These are phyloP conservation scores for Rhizopogon sp. DNA, from an alignment of 768 basidiomycete genomes.

Conservation along the genomic window DNA sequence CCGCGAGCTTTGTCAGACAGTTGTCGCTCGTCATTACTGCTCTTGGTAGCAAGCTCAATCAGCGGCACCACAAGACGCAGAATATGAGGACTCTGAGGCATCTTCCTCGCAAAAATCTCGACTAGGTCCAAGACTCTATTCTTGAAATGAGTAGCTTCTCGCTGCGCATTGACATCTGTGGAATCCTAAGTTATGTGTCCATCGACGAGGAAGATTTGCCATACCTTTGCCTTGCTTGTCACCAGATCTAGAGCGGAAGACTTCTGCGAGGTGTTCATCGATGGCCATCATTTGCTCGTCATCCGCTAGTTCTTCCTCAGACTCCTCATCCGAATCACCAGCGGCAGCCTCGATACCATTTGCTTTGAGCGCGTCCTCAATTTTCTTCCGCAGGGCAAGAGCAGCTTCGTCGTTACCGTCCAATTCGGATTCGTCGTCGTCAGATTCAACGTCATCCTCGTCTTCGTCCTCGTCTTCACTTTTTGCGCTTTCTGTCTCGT, in stretches of 20 bases:
- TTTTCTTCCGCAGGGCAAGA: conserved; percentile 59
- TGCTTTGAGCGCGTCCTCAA: conserved; percentile 55
- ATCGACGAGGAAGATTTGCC: not conserved
- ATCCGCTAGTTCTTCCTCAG: conserved; percentile 76
- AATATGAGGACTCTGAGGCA: conserved; percentile 66
- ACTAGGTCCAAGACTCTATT: conserved; percentile 94
- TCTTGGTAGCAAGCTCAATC: conserved; percentile 64
- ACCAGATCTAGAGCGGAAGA: conserved; percentile 67
- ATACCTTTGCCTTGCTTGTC: conserved; percentile 64
- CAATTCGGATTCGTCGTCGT: conserved; percentile 36
- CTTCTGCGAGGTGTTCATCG: conserved; percentile 85
- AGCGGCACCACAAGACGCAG: conserved; percentile 71
- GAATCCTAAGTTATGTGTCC: conserved; percentile 1
- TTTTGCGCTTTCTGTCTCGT: conserved; percentile 37
- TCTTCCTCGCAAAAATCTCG: conserved; percentile 76
- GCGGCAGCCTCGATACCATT: conserved; percentile 55
- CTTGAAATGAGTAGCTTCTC: conserved; percentile 94
- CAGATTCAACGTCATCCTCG: conserved; percentile 27
- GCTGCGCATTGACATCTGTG: conserved; percentile 62
- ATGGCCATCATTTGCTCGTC: conserved; percentile 99
- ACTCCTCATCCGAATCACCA: conserved; percentile 47
- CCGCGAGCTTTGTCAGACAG: conserved; percentile 85
- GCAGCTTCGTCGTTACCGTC: conserved; percentile 43
- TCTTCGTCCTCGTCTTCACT: conserved; percentile 33
- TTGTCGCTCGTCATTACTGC: conserved; percentile 75